Evolutionary conservation across 345 rosid species (phyloP).

Genomic region (Populus ilicifolia): DNA sequence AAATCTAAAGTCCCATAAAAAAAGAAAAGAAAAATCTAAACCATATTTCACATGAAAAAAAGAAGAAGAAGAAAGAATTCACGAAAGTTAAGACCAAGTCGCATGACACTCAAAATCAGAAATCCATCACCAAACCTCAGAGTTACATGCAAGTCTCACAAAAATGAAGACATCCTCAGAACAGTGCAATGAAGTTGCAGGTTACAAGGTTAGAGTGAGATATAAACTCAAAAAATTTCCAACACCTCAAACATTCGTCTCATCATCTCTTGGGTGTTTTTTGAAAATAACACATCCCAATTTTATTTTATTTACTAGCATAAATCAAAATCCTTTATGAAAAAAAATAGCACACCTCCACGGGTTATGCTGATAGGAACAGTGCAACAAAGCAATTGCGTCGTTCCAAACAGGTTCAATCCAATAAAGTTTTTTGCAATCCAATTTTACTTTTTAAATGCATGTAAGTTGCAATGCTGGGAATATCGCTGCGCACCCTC

Average conservation of each 20-base stretch:
- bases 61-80: neutral
- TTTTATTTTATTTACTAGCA: too few relatives aligned
- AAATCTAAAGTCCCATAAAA: neutral
- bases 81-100: neutral
- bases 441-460: too few relatives aligned
- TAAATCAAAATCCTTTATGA: too few relatives aligned
- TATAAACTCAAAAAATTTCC: neutral
- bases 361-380: too few relatives aligned
- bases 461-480: too few relatives aligned
- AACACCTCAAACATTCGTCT: neutral
- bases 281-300: too few relatives aligned
- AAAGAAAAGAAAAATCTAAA: neutral
- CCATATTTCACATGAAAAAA: neutral
- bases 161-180: neutral
- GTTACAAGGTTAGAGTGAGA: neutral
- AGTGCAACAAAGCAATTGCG: too few relatives aligned
- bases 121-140: neutral
- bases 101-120: neutral
- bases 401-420: too few relatives aligned
- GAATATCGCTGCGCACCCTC: too few relatives aligned
- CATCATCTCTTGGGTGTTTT: neutral
- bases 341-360: too few relatives aligned
- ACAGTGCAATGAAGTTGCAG: neutral
- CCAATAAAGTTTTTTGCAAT: too few relatives aligned
- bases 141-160: neutral